Conservation (phyloP, 371 early-diverging fungal species). For the Mucor saturninus region DNA sequence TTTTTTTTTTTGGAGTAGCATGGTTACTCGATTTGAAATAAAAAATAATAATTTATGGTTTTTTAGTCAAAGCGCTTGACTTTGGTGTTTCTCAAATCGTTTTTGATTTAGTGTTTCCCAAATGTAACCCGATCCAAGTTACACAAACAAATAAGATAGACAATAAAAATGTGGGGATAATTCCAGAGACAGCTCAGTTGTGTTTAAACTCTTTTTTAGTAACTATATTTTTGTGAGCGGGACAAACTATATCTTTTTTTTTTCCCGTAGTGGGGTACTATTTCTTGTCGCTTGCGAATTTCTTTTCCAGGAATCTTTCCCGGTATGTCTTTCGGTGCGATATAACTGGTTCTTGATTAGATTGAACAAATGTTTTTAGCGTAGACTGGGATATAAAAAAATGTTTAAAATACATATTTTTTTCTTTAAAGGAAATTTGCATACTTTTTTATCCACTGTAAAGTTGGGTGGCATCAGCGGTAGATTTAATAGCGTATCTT, state of each 20-base stretch:
- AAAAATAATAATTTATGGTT: no score
- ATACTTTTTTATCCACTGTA: not conserved
- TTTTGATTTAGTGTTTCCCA: not conserved
- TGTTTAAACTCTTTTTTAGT: no score
- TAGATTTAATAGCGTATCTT: constrained; percentile 22
- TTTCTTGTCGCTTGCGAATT: not conserved
- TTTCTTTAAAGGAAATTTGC: not conserved
- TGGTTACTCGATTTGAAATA: no score
- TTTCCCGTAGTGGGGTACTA: not conserved
- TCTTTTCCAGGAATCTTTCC: constrained; percentile 20
- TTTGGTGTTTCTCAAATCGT: no score
- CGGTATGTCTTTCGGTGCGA: constrained; percentile 16
- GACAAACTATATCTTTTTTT: not conserved
- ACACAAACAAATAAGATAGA: not conserved
- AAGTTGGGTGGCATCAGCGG: constrained; percentile 6
- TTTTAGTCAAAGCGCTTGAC: no score
- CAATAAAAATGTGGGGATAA: constrained; percentile 1
- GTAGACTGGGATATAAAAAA: not conserved
- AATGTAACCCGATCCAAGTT: not conserved
- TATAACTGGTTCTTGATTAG: not conserved
- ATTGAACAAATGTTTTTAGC: constrained; percentile 14
- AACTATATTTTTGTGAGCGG: not conserved
- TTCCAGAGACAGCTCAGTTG: no score
- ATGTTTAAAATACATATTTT: not conserved
- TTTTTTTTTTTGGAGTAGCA: no score